Percentiles rank a stretch among this genome's conserved stretches.
These are phyloP conservation scores for Fusarium sp. DNA, from an alignment of 2,329 filamentous ascomycete genomes.

Conservation along the genomic window DNA sequence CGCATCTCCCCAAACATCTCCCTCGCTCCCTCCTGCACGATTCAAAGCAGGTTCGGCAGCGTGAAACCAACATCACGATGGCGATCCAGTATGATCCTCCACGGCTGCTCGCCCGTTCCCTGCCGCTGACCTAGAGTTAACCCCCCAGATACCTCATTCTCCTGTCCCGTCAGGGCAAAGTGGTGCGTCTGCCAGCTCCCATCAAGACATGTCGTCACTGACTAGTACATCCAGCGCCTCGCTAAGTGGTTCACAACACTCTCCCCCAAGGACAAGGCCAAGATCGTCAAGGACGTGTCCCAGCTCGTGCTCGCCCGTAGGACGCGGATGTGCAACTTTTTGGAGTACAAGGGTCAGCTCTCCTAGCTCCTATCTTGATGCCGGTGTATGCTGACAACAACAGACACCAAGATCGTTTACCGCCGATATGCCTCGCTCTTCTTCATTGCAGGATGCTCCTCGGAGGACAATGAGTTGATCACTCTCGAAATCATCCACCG, in stretches of 20 bases:
- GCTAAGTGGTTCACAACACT: slow-evolving; percentile 99
- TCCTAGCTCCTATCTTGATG: slow-evolving; percentile 12
- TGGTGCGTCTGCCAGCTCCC: slow-evolving; percentile 73
- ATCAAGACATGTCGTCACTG: slow-evolving; percentile 26
- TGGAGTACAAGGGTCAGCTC: slow-evolving; percentile 93
- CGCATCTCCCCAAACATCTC: slow-evolving; percentile 26
- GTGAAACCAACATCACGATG: slow-evolving; percentile 50
- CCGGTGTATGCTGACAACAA: slow-evolving; percentile 15
- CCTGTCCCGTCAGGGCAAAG: slow-evolving; percentile 98
- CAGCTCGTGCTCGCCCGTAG: slow-evolving; percentile 95
- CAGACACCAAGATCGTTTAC: slow-evolving; percentile 99
- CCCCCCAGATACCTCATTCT: slow-evolving; percentile 89
- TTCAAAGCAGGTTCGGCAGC: slow-evolving; percentile 40
- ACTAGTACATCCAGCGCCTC: slow-evolving; percentile 75
- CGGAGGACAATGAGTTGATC: slow-evolving; percentile 98
- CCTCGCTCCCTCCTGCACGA: slow-evolving; percentile 31
- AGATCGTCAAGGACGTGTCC: slow-evolving; percentile 99
- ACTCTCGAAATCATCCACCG: slow-evolving; percentile 98
- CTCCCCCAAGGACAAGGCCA: slow-evolving; percentile 97
- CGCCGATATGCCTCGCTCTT: slow-evolving; percentile 98
- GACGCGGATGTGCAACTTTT: slow-evolving; percentile 99
- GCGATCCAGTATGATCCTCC: slow-evolving; percentile 57
- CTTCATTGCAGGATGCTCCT: slow-evolving; percentile 97
- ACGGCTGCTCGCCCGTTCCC: slow-evolving; percentile 12
- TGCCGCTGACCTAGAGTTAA: slow-evolving; percentile 39